Evolutionary conservation across 768 basidiomycete genomes (phyloP).

Genomic region (Calocybe indica): DNA sequence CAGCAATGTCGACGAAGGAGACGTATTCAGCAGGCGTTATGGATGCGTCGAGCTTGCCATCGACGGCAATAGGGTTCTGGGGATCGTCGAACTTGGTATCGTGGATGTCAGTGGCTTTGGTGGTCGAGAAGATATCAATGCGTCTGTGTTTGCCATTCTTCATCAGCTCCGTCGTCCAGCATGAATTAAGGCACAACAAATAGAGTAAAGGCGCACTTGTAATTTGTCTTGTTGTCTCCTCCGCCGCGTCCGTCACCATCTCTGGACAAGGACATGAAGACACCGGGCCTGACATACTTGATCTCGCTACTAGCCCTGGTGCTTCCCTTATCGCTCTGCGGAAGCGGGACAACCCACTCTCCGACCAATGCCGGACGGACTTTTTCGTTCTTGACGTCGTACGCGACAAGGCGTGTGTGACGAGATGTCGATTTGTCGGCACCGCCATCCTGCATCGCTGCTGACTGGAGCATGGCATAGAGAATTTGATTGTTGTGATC

Average conservation of each 20-base stretch:
- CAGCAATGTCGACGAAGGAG: conserved; percentile 49
- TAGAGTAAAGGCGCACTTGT: conserved; percentile 35
- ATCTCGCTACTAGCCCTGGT: conserved; percentile 51
- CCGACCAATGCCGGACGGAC: conserved; percentile 35
- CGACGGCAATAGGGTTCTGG: conserved; percentile 41
- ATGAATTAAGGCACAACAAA: not conserved
- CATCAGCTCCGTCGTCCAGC: not conserved
- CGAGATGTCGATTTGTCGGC: conserved; percentile 37
- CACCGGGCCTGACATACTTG: conserved; percentile 41
- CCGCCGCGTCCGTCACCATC: conserved; percentile 59
- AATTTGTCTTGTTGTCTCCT: conserved; percentile 38
- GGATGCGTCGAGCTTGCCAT: conserved; percentile 37
- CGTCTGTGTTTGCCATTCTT: conserved; percentile 28
- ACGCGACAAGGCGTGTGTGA: conserved; percentile 53
- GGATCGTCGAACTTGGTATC: conserved; percentile 50
- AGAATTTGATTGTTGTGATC: conserved; percentile 41
- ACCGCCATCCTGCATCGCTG: conserved; percentile 61
- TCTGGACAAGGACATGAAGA: conserved; percentile 56
- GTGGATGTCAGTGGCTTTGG: conserved; percentile 55
- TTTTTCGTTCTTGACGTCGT: conserved; percentile 34
- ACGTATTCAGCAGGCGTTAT: conserved; percentile 51
- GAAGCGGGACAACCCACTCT: conserved; percentile 58
- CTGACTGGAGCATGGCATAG: conserved; percentile 60
- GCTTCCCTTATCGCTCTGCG: conserved; percentile 44
- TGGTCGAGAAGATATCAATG: conserved; percentile 54